phyloP scores from a whole-genome alignment of 2,329 filamentous ascomycete genomes.

The Alternaria longipes region DNA sequence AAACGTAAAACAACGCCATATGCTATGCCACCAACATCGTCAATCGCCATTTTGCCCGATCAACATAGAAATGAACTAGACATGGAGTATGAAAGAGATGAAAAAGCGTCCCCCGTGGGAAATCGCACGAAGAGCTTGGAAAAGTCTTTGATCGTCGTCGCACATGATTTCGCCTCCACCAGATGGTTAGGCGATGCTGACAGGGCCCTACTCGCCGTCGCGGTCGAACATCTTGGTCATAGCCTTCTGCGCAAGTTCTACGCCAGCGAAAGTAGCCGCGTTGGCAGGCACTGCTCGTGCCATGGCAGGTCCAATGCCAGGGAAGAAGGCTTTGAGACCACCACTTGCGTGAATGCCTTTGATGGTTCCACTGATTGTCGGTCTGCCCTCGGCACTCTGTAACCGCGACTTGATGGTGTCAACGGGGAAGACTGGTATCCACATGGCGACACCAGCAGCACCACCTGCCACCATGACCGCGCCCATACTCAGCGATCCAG shows the following conservation, averaged over 20 bases:
- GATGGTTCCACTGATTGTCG: conserved; percentile 81
- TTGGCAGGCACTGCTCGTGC: conserved; percentile 95
- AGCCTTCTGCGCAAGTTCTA: conserved; percentile 82
- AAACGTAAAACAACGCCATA: conserved; percentile 29
- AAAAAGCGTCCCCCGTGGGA: conserved; percentile 7
- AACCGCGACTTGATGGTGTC: conserved; percentile 95
- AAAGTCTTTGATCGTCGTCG: background rate
- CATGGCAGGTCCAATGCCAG: conserved; percentile 91
- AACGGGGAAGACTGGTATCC: conserved; percentile 97
- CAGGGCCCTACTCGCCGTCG: conserved; percentile 38
- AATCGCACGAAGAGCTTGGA: background rate
- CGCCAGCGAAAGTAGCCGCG: conserved; percentile 90
- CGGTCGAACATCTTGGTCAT: conserved; percentile 77
- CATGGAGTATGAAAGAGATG: conserved; percentile 14
- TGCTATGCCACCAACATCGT: conserved; percentile 32
- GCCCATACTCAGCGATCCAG: conserved; percentile 80
- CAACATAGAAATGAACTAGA: conserved; percentile 12
- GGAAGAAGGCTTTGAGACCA: conserved; percentile 93
- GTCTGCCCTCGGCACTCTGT: conserved; percentile 88
- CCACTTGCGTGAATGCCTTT: conserved; percentile 83
- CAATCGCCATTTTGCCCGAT: conserved; percentile 14
- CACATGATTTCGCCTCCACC: background rate
- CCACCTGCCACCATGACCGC: conserved; percentile 89
- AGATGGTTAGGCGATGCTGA: background rate
- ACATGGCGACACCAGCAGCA: conserved; percentile 95